Base-by-base conservation (phyloP, 306 rosid species). In the Amphicarpaea edgeworthii region DNA sequence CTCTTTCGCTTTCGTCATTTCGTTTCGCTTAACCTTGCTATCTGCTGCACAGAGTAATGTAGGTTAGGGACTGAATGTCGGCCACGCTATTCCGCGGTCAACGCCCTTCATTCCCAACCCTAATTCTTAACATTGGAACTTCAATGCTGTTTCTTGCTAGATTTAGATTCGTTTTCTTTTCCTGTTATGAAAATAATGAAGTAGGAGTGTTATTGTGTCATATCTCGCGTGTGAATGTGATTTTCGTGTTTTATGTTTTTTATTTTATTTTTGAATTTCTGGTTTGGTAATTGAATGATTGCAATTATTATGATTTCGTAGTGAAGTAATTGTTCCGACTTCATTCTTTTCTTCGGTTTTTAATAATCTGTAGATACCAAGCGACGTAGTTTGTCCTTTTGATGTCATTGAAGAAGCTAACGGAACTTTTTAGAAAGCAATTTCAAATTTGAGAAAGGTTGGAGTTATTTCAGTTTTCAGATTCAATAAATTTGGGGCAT, bases 101-200 rank as follows among this genome's bases (percentile, higher is more conserved):
- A 82, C 77, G 72, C 73, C 69, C 26, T 70, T 71, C 75, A 47
- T 63, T 23, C 21, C 61, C 17, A 77, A 80, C 87, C 85, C 83
- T 73, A 60, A 76, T 51, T 6, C 10, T 45, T 62, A 15, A 61
- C 69, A 41, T 23, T 63, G 41, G 42, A 50, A 15, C 30, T 68
- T 42, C 32, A 19, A 12, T 81, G 73, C 77, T 63, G 50, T 26
- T 75, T 60, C 32, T 28, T 2, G 9, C 63, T 75, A 71, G 79
- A 71, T 82, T 81, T 72, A 6, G 8, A 32, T 16, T 34, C 7
- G 28, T 60, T 59, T 32, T 14, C 10, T 61, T 77, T 24, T 17
- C n/a, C 9, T 63, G 17, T 12, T 24, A 53, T 53, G 16, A 17
- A 41, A 17, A 47, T 26, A 11, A 50, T 23, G 10, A 41, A 68